A percentile compares a stretch with the other conserved stretches of the same genome.
Conservation (phyloP, 2,329 filamentous ascomycete species). For the Hortaea werneckii region DNA sequence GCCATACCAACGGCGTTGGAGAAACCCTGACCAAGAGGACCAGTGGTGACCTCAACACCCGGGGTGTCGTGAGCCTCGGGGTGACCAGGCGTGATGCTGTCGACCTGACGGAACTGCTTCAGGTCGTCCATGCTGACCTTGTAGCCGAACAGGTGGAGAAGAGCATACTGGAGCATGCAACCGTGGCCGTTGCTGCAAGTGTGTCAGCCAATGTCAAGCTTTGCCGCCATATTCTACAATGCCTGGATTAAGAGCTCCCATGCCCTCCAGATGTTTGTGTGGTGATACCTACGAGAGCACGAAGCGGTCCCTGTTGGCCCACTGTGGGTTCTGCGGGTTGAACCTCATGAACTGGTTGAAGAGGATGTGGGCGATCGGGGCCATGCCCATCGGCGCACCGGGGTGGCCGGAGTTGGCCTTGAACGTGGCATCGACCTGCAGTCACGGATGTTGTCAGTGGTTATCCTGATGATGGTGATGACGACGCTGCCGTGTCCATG, state of each 20-base stretch:
- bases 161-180: slow-evolving; percentile 98
- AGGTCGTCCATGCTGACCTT: slow-evolving; percentile 77
- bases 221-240: no score
- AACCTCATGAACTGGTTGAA: slow-evolving; percentile 99
- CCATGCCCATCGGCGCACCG: slow-evolving; percentile 96
- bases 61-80: slow-evolving; percentile 94
- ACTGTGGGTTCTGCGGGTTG: slow-evolving; percentile 98
- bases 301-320: slow-evolving; percentile 96
- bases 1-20: slow-evolving; percentile 95
- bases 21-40: slow-evolving; percentile 94
- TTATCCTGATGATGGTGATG: not conserved
- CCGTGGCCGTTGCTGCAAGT: slow-evolving; percentile 79
- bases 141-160: slow-evolving; percentile 95
- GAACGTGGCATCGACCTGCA: slow-evolving; percentile 91
- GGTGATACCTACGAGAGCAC: slow-evolving; percentile 75
- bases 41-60: slow-evolving; percentile 95
- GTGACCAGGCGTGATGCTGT: slow-evolving; percentile 86
- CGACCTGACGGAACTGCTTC: slow-evolving; percentile 79
- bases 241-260: no score
- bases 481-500: no score
- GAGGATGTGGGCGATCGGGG: slow-evolving; percentile 88
- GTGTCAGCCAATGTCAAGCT: not conserved
- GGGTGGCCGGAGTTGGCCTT: slow-evolving; percentile 96
- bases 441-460: slow-evolving; percentile 4
- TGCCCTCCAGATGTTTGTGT: not conserved